A percentile compares a stretch with the other conserved stretches of the same genome.
Conservation (phyloP, 345 rosid species). For the Cochlearia excelsa region DNA sequence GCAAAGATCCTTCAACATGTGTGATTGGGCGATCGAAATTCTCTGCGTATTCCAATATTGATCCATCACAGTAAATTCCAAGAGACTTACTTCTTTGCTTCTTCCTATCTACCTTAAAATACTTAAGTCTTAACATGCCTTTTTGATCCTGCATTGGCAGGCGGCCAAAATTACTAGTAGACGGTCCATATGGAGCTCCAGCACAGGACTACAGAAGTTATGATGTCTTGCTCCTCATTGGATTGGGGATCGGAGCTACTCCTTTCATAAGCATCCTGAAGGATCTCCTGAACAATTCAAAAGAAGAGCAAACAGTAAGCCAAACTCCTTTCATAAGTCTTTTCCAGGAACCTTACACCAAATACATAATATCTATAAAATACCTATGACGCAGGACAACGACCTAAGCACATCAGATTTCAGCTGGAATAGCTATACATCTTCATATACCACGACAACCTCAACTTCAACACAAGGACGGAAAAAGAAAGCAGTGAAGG, state of each 20-base stretch:
- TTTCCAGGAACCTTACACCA: constrained; percentile 18
- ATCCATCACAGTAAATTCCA: constrained; percentile 48
- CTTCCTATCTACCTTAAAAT: constrained; percentile 9
- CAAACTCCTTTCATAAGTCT: not conserved
- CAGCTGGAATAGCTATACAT: constrained; percentile 67
- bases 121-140: constrained; percentile 22
- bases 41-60: constrained; percentile 40
- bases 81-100: constrained; percentile 16
- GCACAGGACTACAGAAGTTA: constrained; percentile 91
- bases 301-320: constrained; percentile 68
- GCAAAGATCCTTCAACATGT: constrained; percentile 45
- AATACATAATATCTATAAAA: constrained; percentile 19
- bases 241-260: constrained; percentile 96
- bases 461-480: constrained; percentile 41
- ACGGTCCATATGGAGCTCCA: constrained; percentile 97
- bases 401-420: constrained; percentile 64
- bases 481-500: constrained; percentile 61
- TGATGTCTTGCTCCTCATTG: constrained; percentile 89
- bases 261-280: constrained; percentile 93
- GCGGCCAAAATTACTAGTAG: constrained; percentile 64
- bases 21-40: constrained; percentile 62
- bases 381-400: constrained; percentile 48
- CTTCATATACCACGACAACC: constrained; percentile 46
- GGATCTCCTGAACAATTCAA: constrained; percentile 71
- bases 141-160: constrained; percentile 39